Percentiles rank a stretch among this genome's conserved stretches.
phyloP scores from a whole-genome alignment of 2,329 filamentous ascomycete genomes.

The Zymoseptoria passerinii region DNA sequence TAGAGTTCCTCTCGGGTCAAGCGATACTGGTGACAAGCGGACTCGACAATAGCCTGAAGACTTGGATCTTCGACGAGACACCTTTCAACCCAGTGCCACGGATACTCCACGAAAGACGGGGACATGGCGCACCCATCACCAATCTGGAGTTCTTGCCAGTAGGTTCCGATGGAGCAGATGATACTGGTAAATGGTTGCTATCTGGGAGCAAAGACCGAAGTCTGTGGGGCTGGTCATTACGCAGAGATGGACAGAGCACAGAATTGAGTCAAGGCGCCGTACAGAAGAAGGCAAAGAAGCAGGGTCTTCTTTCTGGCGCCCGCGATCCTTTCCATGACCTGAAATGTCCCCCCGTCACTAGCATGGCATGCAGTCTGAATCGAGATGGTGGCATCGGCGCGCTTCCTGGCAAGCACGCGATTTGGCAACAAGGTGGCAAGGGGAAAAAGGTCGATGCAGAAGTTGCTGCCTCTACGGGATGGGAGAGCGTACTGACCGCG shows the following conservation, averaged over 20 bases:
- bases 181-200: slow-evolving; percentile 85
- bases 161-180: slow-evolving; percentile 81
- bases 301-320: slow-evolving; percentile 52
- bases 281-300: slow-evolving; percentile 81
- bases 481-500: slow-evolving; percentile 94
- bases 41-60: slow-evolving; percentile 85
- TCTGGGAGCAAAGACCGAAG: slow-evolving; percentile 85
- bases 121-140: slow-evolving; percentile 79
- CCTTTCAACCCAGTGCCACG: slow-evolving; percentile 83
- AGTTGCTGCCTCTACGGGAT: slow-evolving; percentile 71
- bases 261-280: slow-evolving; percentile 89
- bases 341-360: slow-evolving; percentile 86
- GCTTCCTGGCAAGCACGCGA: slow-evolving; percentile 64
- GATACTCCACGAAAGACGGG: slow-evolving; percentile 75
- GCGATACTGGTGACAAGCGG: slow-evolving; percentile 85
- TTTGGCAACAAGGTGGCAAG: slow-evolving; percentile 67
- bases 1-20: slow-evolving; percentile 85
- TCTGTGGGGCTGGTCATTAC: slow-evolving; percentile 92
- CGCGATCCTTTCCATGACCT: slow-evolving; percentile 48
- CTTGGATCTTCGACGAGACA: slow-evolving; percentile 91
- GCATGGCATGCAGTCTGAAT: slow-evolving; percentile 84
- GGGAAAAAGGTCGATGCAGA: slow-evolving; percentile 61
- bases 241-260: slow-evolving; percentile 85
- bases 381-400: slow-evolving; percentile 90
- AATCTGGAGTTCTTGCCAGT: slow-evolving; percentile 77